Conservation (phyloP, 1,284 basidiomycete species). For the Phellinidium pouzarii region DNA sequence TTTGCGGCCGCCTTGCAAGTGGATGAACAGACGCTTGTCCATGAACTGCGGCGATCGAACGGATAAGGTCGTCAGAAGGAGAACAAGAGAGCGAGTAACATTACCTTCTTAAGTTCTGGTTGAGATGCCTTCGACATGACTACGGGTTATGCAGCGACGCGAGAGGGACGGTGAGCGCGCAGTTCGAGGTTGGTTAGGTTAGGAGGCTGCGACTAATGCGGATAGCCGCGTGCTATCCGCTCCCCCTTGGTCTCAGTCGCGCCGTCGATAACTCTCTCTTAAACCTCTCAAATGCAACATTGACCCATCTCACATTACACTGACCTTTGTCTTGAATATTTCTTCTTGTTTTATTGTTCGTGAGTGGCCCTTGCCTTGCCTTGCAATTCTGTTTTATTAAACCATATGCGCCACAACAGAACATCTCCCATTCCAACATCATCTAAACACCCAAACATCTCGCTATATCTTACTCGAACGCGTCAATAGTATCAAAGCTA, state of each 20-base stretch:
- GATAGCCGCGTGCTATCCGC: background rate
- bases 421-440: background rate
- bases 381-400: background rate
- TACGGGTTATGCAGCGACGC: slow-evolving; percentile 13
- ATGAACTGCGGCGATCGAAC: slow-evolving; percentile 67
- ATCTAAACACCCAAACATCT: background rate
- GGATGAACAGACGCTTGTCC: slow-evolving; percentile 95
- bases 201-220: background rate
- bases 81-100: slow-evolving; percentile 13
- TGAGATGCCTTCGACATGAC: slow-evolving; percentile 87
- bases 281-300: background rate
- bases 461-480: background rate
- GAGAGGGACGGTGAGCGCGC: background rate
- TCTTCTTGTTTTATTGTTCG: slow-evolving; percentile 2
- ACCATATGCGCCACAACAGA: background rate
- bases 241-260: background rate
- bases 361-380: slow-evolving; percentile 1
- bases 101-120: slow-evolving; percentile 90
- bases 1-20: slow-evolving; percentile 94
- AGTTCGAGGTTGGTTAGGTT: background rate
- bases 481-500: background rate
- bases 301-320: background rate
- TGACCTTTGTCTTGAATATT: background rate
- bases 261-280: background rate
- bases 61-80: slow-evolving; percentile 6